Percentiles rank a stretch among this genome's conserved stretches.
Evolutionary conservation across 2,329 filamentous ascomycete genomes (phyloP).

Genomic region (Apiospora hydei): DNA sequence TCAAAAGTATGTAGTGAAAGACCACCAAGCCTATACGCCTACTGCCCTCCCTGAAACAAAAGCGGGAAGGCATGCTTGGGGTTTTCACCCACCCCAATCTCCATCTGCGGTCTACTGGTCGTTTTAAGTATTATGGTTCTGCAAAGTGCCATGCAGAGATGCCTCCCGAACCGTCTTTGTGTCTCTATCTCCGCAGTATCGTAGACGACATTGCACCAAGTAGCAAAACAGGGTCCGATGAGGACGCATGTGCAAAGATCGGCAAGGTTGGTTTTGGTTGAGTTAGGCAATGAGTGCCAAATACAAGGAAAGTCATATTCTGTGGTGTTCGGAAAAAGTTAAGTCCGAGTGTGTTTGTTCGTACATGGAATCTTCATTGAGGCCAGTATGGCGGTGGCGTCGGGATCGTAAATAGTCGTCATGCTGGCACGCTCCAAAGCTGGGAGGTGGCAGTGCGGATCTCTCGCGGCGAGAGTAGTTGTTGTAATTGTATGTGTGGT

Average conservation of each 20-base stretch:
- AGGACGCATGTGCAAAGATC: constrained; percentile 26
- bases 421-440: constrained; percentile 21
- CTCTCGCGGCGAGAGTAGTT: constrained; percentile 26
- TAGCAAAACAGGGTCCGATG: constrained; percentile 23
- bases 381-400: constrained; percentile 30
- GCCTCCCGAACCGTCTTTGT: constrained; percentile 12
- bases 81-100: constrained; percentile 27
- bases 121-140: constrained; percentile 29
- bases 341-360: constrained; percentile 32
- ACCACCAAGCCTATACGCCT: constrained; percentile 31
- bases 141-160: constrained; percentile 25
- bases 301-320: constrained; percentile 35
- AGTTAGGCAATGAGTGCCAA: constrained; percentile 27
- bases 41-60: constrained; percentile 25
- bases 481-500: constrained; percentile 4
- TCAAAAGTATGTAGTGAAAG: constrained; percentile 34
- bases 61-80: constrained; percentile 29
- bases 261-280: constrained; percentile 26
- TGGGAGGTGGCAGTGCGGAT: constrained; percentile 29
- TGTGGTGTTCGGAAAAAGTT: constrained; percentile 30
- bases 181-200: constrained; percentile 26
- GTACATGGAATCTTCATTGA: constrained; percentile 30
- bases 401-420: constrained; percentile 31
- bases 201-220: constrained; percentile 9
- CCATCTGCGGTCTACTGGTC: constrained; percentile 35